These are phyloP conservation scores for Aotearoamyces nothofagi DNA, from an alignment of 2,329 filamentous ascomycete genomes.

Conservation along the genomic window DNA sequence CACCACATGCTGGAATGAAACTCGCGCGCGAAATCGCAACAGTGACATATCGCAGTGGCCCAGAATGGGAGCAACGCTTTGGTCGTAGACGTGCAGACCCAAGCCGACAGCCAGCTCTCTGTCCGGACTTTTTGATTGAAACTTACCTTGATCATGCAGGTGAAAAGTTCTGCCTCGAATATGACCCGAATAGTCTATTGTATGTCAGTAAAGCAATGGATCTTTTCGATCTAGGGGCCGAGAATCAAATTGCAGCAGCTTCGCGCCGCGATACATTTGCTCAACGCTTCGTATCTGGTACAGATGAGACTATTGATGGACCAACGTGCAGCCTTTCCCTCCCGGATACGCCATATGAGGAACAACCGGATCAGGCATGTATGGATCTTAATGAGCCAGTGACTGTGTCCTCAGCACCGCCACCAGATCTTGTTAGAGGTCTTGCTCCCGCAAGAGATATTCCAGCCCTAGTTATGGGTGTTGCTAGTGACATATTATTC, in stretches of 20 bases:
- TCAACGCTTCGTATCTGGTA: slow-evolving; percentile 33
- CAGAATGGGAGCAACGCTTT: slow-evolving; percentile 95
- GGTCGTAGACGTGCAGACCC: slow-evolving; percentile 76
- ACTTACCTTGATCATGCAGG: slow-evolving; percentile 96
- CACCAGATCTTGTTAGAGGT: slow-evolving; percentile 66
- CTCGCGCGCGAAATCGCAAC: slow-evolving; percentile 94
- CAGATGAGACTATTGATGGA: slow-evolving; percentile 15
- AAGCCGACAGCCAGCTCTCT: slow-evolving; percentile 77
- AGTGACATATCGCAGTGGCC: slow-evolving; percentile 89
- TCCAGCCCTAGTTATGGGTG: slow-evolving; percentile 78
- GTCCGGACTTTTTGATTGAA: slow-evolving; percentile 93
- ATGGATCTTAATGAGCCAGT: slow-evolving; percentile 19
- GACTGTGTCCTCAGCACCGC: slow-evolving; percentile 36
- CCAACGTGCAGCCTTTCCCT: slow-evolving; percentile 64
- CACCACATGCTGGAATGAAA: slow-evolving; percentile 95
- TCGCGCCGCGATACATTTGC: slow-evolving; percentile 46
- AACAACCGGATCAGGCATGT: slow-evolving; percentile 44
- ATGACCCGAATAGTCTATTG: slow-evolving; percentile 86
- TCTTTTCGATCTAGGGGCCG: slow-evolving; percentile 74
- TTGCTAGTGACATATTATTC: slow-evolving; percentile 91
- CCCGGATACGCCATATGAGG: slow-evolving; percentile 72
- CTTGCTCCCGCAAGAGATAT: slow-evolving; percentile 57
- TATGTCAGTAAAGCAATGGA: slow-evolving; percentile 99
- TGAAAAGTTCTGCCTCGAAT: slow-evolving; percentile 95
- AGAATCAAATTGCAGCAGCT: slow-evolving; percentile 49